Base-by-base conservation (phyloP, 495 filamentous ascomycete species). In the Tuber brumale region DNA sequence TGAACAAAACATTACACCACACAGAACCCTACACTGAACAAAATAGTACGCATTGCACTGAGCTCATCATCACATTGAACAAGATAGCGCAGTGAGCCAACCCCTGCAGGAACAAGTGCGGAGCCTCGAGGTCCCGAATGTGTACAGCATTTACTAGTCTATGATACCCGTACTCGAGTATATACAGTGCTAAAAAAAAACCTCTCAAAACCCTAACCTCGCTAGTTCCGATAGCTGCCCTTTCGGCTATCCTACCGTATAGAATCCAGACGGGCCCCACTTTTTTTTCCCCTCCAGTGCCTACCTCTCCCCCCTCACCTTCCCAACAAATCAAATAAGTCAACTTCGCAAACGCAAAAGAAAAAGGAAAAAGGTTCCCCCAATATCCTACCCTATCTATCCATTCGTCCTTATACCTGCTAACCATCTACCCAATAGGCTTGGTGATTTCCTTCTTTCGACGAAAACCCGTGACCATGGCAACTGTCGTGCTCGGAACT, bases 401-500 rank as follows among this genome's bases (percentile, higher is more conserved):
- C 3, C 57, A 31, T 31, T n/a, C n/a, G 57, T 3, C 9, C n/a
- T 18, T 66, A 16, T 66, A 31, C n/a, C n/a, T 31, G 14, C n/a
- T 66, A 31, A 66, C 57, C 57, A 31, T 27, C 57, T 66, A 66
- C 27, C 57, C 7, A 31, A 66, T 31, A 57, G 57, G 57, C 57
- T n/a, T 16, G 57, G 57, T 31, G 57, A 31, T 18, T 66, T 31
- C 57, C 57, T 31, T 66, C 27, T 27, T 27, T 57, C 51, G 9
- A n/a, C 3, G 57, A 66, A 66, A 66, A 66, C 31, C 27, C 14
- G 57, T 31, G 57, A 81, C 76, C 73, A 90, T 89, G 88, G 87
- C 89, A 74, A 88, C 89, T 70, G 87, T 91, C 77, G 88, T 90
- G 78, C 84, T 91, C 78, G 90, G 90, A 76, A 85, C 85, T 81